A percentile compares a stretch with the other conserved stretches of the same genome.
Evolutionary conservation across 2,329 filamentous ascomycete species (phyloP).

Genomic region (Ceratocystiopsis brevicomis): DNA sequence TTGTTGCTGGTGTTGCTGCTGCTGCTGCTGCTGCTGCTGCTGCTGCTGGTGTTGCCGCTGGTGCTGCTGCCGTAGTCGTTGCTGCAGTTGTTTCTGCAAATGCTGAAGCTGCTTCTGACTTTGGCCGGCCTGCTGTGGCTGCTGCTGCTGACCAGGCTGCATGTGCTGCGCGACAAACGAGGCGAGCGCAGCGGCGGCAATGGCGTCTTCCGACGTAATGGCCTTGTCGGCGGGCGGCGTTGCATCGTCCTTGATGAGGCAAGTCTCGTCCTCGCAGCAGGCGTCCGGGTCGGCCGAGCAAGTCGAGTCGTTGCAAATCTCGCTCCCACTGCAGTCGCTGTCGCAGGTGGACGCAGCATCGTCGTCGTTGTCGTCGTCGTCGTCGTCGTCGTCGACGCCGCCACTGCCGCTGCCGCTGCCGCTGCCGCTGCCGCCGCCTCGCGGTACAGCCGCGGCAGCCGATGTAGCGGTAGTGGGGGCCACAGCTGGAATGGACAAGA

Average conservation of each 20-base stretch:
- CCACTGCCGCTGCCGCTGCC: too few species aligned
- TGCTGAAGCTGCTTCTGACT: background rate
- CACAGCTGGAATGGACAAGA: background rate
- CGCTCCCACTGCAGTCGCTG: slow-evolving; percentile 9
- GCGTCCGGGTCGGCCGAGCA: slow-evolving; percentile 8
- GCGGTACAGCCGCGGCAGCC: too few species aligned
- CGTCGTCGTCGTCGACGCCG: too few species aligned
- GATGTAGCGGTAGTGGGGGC: too few species aligned
- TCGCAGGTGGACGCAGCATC: slow-evolving; percentile 6
- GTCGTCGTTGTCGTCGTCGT: background rate
- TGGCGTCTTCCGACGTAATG: slow-evolving; percentile 7
- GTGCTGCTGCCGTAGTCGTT: background rate
- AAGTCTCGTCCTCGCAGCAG: slow-evolving; percentile 10
- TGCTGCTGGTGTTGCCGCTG: background rate
- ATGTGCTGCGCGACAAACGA: slow-evolving; percentile 5
- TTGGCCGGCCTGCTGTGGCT: background rate
- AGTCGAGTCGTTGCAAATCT: slow-evolving; percentile 8
- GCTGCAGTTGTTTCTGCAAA: background rate
- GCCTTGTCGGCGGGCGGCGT: background rate
- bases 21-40: slow-evolving; percentile 1
- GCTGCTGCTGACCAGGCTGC: background rate
- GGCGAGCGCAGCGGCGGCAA: slow-evolving; percentile 8
- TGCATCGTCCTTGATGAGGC: background rate
- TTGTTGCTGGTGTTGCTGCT: background rate
- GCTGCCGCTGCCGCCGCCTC: too few species aligned